Evolutionary conservation across 345 rosid species (phyloP).

Genomic region (Physaria fendleri): DNA sequence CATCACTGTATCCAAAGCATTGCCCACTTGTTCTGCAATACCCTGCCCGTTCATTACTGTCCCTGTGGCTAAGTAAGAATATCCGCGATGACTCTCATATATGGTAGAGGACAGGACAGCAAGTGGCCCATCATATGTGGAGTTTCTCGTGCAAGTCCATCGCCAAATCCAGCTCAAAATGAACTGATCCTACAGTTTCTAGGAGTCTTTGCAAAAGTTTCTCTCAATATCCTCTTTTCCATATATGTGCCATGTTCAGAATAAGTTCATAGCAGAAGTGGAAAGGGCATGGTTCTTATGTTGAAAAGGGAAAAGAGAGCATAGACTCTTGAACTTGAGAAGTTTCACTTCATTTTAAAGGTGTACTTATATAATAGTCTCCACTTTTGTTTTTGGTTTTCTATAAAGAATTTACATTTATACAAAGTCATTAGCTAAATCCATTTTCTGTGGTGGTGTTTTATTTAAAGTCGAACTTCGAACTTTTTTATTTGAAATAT

Average conservation of each 20-base stretch:
- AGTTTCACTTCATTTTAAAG: slow-evolving; percentile 1
- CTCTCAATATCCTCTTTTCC: not conserved
- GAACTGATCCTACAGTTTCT: slow-evolving; percentile 35
- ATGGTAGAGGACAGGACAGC: slow-evolving; percentile 83
- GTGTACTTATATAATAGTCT: slow-evolving; percentile 12
- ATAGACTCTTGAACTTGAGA: slow-evolving; percentile 8
- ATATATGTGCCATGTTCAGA: not conserved
- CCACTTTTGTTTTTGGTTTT: not conserved
- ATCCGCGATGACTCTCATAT: too few relatives aligned
- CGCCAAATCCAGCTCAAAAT: slow-evolving; percentile 89
- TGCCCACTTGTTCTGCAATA: too few relatives aligned
- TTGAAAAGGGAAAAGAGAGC: slow-evolving; percentile 15
- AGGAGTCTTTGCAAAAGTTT: slow-evolving; percentile 5
- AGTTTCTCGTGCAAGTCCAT: slow-evolving; percentile 80
- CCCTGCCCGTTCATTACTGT: too few relatives aligned
- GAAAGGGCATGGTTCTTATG: not conserved
- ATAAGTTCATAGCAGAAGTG: slow-evolving; percentile 2
- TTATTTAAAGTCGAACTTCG: too few relatives aligned
- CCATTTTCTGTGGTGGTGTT: too few relatives aligned
- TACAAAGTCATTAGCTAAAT: too few relatives aligned
- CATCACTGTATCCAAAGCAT: too few relatives aligned
- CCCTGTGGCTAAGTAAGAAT: too few relatives aligned
- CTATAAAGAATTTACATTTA: too few relatives aligned
- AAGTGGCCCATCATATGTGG: slow-evolving; percentile 70
- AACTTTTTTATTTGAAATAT: too few relatives aligned